phyloP scores from a whole-genome alignment of 495 filamentous ascomycete genomes.

The Hypoxylon fragiforme region DNA sequence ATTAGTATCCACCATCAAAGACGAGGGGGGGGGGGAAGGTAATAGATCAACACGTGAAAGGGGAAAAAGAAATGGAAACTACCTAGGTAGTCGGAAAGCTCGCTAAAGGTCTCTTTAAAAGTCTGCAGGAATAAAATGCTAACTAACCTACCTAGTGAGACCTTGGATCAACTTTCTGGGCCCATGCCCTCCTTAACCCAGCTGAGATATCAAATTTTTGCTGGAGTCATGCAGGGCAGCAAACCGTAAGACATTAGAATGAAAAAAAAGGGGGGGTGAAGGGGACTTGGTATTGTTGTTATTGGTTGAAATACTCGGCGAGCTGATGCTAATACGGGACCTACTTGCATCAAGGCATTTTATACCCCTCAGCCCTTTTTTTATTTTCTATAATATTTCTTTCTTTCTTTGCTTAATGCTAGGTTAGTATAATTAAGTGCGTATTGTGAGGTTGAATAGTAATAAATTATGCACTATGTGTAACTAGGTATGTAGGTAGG shows the following conservation, averaged over 20 bases:
- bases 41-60: neutral
- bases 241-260: constrained; percentile 26
- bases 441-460: too few relatives aligned
- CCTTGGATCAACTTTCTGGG: constrained; percentile 21
- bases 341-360: neutral
- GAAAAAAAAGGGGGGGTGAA: constrained; percentile 11
- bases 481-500: too few relatives aligned
- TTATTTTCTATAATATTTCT: neutral
- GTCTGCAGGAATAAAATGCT: constrained; percentile 21
- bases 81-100: constrained; percentile 14
- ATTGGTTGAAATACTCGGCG: constrained; percentile 18
- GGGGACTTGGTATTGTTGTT: constrained; percentile 9
- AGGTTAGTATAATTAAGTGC: too few relatives aligned
- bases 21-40: too few relatives aligned
- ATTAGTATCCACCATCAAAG: neutral
- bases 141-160: too few relatives aligned
- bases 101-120: constrained; percentile 26
- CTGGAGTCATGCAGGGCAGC: constrained; percentile 29
- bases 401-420: too few relatives aligned
- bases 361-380: neutral
- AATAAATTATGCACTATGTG: too few relatives aligned
- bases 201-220: constrained; percentile 17
- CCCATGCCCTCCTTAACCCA: constrained; percentile 19
- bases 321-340: constrained; percentile 8
- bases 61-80: constrained; percentile 7